These are phyloP conservation scores for Vachellia pachyceras DNA, from an alignment of 306 rosid genomes.

Conservation along the genomic window DNA sequence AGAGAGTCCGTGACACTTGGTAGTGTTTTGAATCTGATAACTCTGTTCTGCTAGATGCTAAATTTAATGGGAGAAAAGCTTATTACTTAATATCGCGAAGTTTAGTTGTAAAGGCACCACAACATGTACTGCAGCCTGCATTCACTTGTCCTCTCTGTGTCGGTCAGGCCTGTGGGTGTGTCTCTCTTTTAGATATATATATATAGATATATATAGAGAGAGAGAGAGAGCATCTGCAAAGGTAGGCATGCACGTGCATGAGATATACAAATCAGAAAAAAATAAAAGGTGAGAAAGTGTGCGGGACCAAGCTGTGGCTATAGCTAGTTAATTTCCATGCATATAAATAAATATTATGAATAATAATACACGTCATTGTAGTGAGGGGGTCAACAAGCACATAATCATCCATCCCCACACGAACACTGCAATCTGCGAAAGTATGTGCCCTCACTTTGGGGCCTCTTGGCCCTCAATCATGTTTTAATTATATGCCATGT, in stretches of 20 bases:
- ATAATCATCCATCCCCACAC: slow-evolving; percentile 36
- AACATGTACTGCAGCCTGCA: slow-evolving; percentile 62
- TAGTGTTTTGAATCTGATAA: slow-evolving; percentile 49
- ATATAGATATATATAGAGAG: no score
- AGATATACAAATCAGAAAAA: slow-evolving; percentile 40
- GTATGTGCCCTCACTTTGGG: slow-evolving; percentile 39
- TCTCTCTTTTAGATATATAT: slow-evolving; percentile 13
- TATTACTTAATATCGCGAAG: slow-evolving; percentile 45
- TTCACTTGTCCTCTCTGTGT: slow-evolving; percentile 33
- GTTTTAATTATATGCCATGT: neutral
- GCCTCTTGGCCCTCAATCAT: slow-evolving; percentile 7
- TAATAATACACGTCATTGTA: neutral
- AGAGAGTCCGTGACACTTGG: no score
- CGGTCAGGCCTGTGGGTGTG: slow-evolving; percentile 10
- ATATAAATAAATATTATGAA: neutral
- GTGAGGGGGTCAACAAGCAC: slow-evolving; percentile 21
- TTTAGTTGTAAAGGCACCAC: slow-evolving; percentile 54
- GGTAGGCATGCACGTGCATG: slow-evolving; percentile 53
- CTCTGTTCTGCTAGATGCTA: slow-evolving; percentile 40
- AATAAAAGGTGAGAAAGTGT: slow-evolving; percentile 1
- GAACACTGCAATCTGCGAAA: slow-evolving; percentile 28
- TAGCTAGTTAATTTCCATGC: slow-evolving; percentile 25
- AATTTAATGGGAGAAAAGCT: slow-evolving; percentile 57
- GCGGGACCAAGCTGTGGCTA: slow-evolving; percentile 33
- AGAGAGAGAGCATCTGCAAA: slow-evolving; percentile 17